These are phyloP conservation scores for Pythium guiyangense DNA, from an alignment of 352 stramenopile genomes.

Conservation along the genomic window DNA sequence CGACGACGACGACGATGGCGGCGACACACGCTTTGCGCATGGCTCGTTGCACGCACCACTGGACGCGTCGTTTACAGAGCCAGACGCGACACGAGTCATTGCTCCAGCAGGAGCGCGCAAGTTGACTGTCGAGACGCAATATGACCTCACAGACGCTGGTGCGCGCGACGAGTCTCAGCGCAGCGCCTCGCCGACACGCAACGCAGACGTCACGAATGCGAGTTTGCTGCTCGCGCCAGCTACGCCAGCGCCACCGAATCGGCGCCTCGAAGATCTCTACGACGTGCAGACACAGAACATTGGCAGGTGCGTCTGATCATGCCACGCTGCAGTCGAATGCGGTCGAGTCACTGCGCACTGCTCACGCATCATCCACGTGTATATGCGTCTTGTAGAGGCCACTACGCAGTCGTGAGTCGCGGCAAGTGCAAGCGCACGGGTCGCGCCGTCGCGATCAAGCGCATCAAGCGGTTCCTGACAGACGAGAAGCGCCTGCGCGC, in stretches of 20 bases:
- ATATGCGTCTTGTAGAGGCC: conserved; percentile 35
- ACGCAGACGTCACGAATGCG: neutral
- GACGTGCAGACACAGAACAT: conserved; percentile 44
- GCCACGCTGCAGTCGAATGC: too few relatives aligned
- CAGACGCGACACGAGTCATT: too few relatives aligned
- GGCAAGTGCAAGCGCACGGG: conserved; percentile 47
- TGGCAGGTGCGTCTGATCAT: conserved; percentile 28
- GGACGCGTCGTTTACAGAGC: too few relatives aligned
- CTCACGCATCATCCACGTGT: neutral
- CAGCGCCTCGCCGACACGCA: neutral
- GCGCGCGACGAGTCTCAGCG: neutral
- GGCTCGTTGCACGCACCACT: too few relatives aligned
- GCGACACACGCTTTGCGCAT: too few relatives aligned
- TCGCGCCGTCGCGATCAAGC: conserved; percentile 68
- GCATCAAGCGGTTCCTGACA: conserved; percentile 79
- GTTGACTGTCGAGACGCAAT: conserved; percentile 8
- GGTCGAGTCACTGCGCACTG: too few relatives aligned
- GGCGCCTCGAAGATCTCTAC: conserved; percentile 52
- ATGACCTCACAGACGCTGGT: neutral
- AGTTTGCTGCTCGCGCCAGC: neutral
- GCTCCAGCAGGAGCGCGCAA: too few relatives aligned
- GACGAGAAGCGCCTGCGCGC: conserved; percentile 59
- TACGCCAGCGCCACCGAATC: conserved; percentile 10
- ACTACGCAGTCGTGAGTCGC: conserved; percentile 66
- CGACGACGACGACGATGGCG: too few relatives aligned